Base-by-base conservation (phyloP, 2,329 filamentous ascomycete species). In the Ceratocystis cacaofunesta region DNA sequence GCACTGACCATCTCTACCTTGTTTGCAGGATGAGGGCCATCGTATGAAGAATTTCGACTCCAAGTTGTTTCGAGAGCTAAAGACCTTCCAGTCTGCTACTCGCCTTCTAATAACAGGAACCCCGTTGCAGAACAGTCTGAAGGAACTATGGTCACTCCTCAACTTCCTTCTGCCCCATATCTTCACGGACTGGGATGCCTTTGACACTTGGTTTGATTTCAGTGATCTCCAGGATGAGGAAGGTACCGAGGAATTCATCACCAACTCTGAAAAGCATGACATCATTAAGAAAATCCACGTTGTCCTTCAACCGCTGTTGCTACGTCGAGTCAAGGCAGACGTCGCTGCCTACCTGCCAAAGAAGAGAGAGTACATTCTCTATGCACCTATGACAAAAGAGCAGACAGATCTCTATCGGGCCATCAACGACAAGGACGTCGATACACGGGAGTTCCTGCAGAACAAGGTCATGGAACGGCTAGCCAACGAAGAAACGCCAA, bases 1-100 rank as follows among this genome's bases (percentile, higher is more conserved):
- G 55, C 55, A 58, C 55, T 58, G 25, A 58, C 55, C 55, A 58
- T 58, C 55, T 58, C 55, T 36, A 41, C 5, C 36, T 41, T 17
- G 30, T n/a, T 12, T 57, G 8, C 44, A 89, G 85, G 92, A 99
- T 70, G 94, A 99, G 76, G 94, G 94, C 0, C 94, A 99, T 73
- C 87, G 94, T 0, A 86, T 99, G 81, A 99, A 99, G 78, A 99
- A 99, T 69, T 87, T 95, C 68, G 92, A 97, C 62, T 95, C 92
- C 36, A 89, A 90, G 66, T 79, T 99, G 0, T 96, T 97, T 69
- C 87, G 90, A 61, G 90, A 96, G 69, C 77, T 99, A 0, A 85
- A 94, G 69, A 87, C 88, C 0, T 97, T 97, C 71, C 86, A 87
- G 28, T 97, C 92, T 0, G 90, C 92, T 0, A 96, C 95, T 50